phyloP scores from a whole-genome alignment of 805 yeast genomes.

The Maudiozyma pseudohumilis region DNA sequence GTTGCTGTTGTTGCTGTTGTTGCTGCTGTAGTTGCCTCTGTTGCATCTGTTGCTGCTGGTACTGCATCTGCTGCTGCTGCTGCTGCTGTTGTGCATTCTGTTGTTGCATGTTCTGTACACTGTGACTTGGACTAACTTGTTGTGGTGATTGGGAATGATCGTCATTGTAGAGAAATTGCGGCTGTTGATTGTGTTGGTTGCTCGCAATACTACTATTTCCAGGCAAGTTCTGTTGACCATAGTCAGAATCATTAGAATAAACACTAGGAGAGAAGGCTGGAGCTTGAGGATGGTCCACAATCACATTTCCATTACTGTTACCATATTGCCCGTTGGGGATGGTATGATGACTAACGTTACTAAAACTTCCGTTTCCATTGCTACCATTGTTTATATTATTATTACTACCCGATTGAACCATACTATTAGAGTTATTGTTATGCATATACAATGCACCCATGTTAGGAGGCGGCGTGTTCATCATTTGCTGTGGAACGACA shows the following conservation, averaged over 20 bases:
- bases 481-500: slow-evolving; percentile 10
- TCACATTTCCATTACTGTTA: neutral
- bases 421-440: slow-evolving; percentile 23
- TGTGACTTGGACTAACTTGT: slow-evolving; percentile 20
- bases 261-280: slow-evolving; percentile 23
- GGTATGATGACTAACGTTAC: too few species aligned
- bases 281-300: slow-evolving; percentile 6
- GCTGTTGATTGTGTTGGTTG: slow-evolving; percentile 21
- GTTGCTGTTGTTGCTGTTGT: slow-evolving; percentile 20
- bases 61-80: slow-evolving; percentile 11
- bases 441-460: slow-evolving; percentile 21
- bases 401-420: slow-evolving; percentile 9
- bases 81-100: slow-evolving; percentile 6
- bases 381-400: slow-evolving; percentile 1
- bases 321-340: slow-evolving; percentile 1
- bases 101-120: slow-evolving; percentile 9
- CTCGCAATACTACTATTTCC: slow-evolving; percentile 13
- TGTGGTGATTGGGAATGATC: neutral
- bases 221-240: slow-evolving; percentile 7
- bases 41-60: slow-evolving; percentile 7
- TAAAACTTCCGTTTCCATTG: slow-evolving; percentile 6
- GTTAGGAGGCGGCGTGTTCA: slow-evolving; percentile 20
- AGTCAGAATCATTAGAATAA: slow-evolving; percentile 22
- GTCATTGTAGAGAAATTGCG: slow-evolving; percentile 14
- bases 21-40: slow-evolving; percentile 18